Evolutionary conservation across 1,284 basidiomycete species (phyloP), one percentile per base, ranked within the genome.

Genomic region (Tylopilus orsonianus): DNA sequence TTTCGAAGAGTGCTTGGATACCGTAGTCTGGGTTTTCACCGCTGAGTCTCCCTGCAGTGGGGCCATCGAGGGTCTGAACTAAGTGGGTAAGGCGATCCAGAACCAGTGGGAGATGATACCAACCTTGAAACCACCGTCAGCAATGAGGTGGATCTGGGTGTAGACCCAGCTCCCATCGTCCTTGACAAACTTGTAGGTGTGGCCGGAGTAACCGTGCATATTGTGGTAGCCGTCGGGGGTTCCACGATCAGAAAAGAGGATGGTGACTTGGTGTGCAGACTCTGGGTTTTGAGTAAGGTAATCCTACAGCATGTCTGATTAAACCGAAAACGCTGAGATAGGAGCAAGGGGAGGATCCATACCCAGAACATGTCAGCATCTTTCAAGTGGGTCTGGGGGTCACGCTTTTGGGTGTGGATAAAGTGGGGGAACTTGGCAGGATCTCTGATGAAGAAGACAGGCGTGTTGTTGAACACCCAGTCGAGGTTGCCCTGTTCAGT

Each of bases 341-440:
- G 5, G 13, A 33, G 4, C 8, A 20, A 10, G 24, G n/a, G 2
- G 5, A 34, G 1, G 0, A 18, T 5, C n/a, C 75, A 35, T 66
- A 85, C 83, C 87, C 87, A 90, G 75, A 88, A 87, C 78, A 80
- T 80, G 64, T 89, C 86, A 27, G 85, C 61, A 73, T 92, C 89
- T 69, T 89, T 91, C 55, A 92, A 70, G 69, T 94, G 88, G 9
- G 90, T 93, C 67, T 92, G 88, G 18, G 92, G 92, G 70, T 90
- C 85, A 61, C 92, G 82, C 79, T 97, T 96, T 71, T 94, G 91
- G 29, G 92, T 93, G 76, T 96, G 93, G 61, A 96, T 95, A 74
- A 97, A 95, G 74, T 92, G 83, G n/a, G 87, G 83, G 78, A 89
- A 90, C 69, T 90, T 90, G 64, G 85, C 77, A 12, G 88, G 85